Percentiles rank a stretch among this genome's conserved stretches.
Conservation (phyloP, 306 rosid genomes). For the Ammopiptanthus mongolicus region DNA sequence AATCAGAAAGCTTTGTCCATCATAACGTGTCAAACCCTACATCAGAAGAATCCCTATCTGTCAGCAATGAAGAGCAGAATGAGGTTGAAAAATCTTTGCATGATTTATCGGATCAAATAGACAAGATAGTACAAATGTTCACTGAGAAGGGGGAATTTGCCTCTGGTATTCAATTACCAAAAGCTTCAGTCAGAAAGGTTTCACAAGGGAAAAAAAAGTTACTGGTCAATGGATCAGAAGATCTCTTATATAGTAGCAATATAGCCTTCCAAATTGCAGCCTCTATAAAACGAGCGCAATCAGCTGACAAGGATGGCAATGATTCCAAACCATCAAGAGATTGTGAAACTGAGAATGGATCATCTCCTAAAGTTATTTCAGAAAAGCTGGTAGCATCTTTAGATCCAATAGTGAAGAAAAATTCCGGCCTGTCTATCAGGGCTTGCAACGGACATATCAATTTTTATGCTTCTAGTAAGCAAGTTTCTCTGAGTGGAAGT, state of each 20-base stretch:
- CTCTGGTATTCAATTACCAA: slow-evolving; percentile 51
- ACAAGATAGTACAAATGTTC: slow-evolving; percentile 26
- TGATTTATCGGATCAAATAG: slow-evolving; percentile 53
- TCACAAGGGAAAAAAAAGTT: slow-evolving; percentile 62
- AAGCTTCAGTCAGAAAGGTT: slow-evolving; percentile 65
- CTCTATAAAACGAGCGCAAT: slow-evolving; percentile 38
- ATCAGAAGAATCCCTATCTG: slow-evolving; percentile 36
- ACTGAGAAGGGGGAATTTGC: slow-evolving; percentile 55
- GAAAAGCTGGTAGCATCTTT: slow-evolving; percentile 58
- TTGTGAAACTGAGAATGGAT: slow-evolving; percentile 38
- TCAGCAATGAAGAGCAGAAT: slow-evolving; percentile 30
- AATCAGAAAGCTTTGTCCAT: slow-evolving; percentile 23
- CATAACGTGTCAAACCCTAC: slow-evolving; percentile 30
- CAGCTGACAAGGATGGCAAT: slow-evolving; percentile 35
- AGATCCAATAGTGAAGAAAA: slow-evolving; percentile 35
- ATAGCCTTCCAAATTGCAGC: slow-evolving; percentile 78
- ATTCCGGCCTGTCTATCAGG: slow-evolving; percentile 48
- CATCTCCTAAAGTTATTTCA: slow-evolving; percentile 54
- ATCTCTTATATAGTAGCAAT: slow-evolving; percentile 69
- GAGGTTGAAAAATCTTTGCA: slow-evolving; percentile 39
- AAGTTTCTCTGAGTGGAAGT: slow-evolving; percentile 36
- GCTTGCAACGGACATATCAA: slow-evolving; percentile 90
- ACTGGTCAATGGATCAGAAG: slow-evolving; percentile 48
- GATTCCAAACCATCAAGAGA: slow-evolving; percentile 28
- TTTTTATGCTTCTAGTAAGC: slow-evolving; percentile 56